Percentiles rank a stretch among this genome's conserved stretches.
phyloP scores from a whole-genome alignment of 345 rosid genomes.

The Psidium guajava region DNA sequence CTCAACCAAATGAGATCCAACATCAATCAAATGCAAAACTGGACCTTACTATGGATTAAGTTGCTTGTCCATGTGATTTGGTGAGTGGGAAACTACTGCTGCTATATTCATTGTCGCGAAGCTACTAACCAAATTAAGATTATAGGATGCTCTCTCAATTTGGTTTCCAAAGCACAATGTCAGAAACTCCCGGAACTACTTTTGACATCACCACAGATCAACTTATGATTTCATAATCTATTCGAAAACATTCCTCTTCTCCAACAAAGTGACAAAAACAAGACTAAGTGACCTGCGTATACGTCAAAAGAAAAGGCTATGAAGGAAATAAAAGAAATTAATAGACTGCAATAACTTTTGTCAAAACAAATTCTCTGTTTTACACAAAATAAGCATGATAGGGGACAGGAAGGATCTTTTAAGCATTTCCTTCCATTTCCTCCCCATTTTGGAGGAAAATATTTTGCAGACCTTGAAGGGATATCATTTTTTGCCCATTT shows the following conservation, averaged over 20 bases:
- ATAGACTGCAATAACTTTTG: not conserved
- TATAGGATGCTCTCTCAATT: not conserved
- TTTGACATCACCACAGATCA: not conserved
- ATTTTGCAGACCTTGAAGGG: not conserved
- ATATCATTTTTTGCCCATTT: not conserved
- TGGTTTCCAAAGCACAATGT: not conserved
- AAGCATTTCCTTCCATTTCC: not conserved
- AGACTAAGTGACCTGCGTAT: not conserved
- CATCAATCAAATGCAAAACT: not conserved
- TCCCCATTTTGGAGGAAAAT: not conserved
- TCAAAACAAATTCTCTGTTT: not conserved
- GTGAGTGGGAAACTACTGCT: not conserved
- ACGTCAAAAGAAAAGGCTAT: not conserved
- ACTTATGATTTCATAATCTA: not conserved
- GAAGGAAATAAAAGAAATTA: not conserved
- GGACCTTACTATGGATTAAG: not conserved
- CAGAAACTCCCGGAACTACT: not conserved
- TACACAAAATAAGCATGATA: not conserved
- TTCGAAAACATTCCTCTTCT: not conserved
- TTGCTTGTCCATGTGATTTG: not conserved
- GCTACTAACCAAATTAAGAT: not conserved
- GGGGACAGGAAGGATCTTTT: not conserved
- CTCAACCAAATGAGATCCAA: not conserved
- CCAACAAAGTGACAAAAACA: not conserved
- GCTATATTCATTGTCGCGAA: not conserved